A percentile compares a stretch with the other conserved stretches of the same genome.
Conservation (phyloP, 2,329 filamentous ascomycete species). For the Endoconidiophora polonica region DNA sequence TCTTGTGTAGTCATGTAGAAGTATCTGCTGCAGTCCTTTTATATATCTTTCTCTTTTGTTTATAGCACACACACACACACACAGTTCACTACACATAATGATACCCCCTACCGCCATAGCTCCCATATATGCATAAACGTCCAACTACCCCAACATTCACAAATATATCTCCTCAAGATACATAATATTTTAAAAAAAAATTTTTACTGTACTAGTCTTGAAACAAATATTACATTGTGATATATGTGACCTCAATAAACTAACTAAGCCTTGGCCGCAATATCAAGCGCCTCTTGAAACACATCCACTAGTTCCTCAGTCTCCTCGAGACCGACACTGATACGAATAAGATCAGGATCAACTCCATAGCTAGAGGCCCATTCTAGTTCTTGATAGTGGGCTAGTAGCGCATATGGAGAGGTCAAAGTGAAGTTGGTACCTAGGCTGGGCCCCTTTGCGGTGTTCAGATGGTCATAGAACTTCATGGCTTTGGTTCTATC, state of each 20-base stretch:
- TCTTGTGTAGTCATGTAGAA: conserved; percentile 44
- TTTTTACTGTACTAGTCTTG: too few relatives aligned
- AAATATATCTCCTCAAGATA: neutral
- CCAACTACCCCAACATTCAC: too few relatives aligned
- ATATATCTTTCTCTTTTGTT: too few relatives aligned
- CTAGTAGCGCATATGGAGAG: conserved; percentile 79
- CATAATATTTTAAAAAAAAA: neutral
- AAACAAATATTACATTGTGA: too few relatives aligned
- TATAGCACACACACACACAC: too few relatives aligned
- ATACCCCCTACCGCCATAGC: neutral
- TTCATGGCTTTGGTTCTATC: conserved; percentile 51
- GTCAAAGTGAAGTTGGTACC: conserved; percentile 93
- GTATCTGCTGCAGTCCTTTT: neutral
- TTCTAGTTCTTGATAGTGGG: conserved; percentile 81
- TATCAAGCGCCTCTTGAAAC: conserved; percentile 54
- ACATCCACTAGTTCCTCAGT: conserved; percentile 43
- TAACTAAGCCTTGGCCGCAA: conserved; percentile 15
- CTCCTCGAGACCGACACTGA: conserved; percentile 84
- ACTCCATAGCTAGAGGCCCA: conserved; percentile 78
- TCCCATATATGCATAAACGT: conserved; percentile 1
- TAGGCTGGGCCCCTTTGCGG: conserved; percentile 82
- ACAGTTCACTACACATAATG: neutral
- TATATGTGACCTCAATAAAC: too few relatives aligned
- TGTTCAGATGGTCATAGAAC: conserved; percentile 77
- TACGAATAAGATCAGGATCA: conserved; percentile 59